These are phyloP conservation scores for Pseudozyma sp. DNA, from an alignment of 1,284 basidiomycete species.

Conservation along the genomic window DNA sequence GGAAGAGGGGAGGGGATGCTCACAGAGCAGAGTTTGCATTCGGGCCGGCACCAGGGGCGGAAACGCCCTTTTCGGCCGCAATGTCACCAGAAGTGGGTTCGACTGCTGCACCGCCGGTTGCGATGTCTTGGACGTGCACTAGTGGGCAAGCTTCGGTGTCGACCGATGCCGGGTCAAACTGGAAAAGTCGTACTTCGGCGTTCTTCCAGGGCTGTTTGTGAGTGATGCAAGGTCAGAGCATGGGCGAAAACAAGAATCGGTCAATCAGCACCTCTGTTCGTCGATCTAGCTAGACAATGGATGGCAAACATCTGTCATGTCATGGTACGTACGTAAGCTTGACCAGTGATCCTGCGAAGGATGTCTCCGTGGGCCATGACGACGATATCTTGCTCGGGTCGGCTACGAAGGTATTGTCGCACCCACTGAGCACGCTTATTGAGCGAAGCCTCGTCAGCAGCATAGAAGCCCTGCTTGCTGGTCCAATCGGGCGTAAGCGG, in stretches of 20 bases:
- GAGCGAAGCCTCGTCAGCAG: constrained; percentile 58
- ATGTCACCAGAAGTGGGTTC: constrained; percentile 59
- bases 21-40: constrained; percentile 48
- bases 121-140: constrained; percentile 46
- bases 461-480: constrained; percentile 65
- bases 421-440: constrained; percentile 65
- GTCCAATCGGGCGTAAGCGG: constrained; percentile 66
- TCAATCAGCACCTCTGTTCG: background rate
- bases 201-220: constrained; percentile 61
- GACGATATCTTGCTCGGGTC: constrained; percentile 65
- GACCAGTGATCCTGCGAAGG: constrained; percentile 59
- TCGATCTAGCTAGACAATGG: background rate
- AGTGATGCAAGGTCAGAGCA: background rate
- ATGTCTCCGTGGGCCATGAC: constrained; percentile 68
- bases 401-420: constrained; percentile 62
- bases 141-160: constrained; percentile 56
- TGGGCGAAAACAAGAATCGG: background rate
- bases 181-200: constrained; percentile 64
- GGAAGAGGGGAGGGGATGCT: constrained; percentile 24
- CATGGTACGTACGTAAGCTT: constrained; percentile 41
- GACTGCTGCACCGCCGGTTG: constrained; percentile 54
- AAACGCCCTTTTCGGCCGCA: constrained; percentile 25
- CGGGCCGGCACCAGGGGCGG: constrained; percentile 73
- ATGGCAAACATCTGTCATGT: too few relatives aligned
- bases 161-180: constrained; percentile 56